Conservation (phyloP, 1,284 basidiomycete species). For the Phellinidium pouzarii region DNA sequence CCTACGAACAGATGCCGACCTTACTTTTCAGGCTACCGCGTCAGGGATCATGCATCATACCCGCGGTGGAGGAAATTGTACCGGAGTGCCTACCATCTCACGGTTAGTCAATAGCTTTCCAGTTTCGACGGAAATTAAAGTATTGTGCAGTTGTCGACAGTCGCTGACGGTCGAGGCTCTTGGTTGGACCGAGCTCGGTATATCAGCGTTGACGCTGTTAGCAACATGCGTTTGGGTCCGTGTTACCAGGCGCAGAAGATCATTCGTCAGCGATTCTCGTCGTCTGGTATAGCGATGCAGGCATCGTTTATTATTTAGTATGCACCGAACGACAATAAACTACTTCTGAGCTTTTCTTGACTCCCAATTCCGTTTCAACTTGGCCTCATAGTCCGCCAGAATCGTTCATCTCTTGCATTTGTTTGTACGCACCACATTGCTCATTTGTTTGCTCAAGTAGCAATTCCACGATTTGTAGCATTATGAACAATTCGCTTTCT, state of each 20-base stretch:
- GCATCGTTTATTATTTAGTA: slow-evolving; percentile 1
- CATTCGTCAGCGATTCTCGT: slow-evolving; percentile 40
- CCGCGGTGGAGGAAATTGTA: slow-evolving; percentile 51
- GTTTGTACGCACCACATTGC: too few species aligned
- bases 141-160: slow-evolving; percentile 50
- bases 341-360: not conserved
- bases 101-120: slow-evolving; percentile 29
- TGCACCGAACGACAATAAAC: too few species aligned
- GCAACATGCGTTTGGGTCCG: slow-evolving; percentile 58
- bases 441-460: too few species aligned
- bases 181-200: slow-evolving; percentile 67
- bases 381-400: too few species aligned
- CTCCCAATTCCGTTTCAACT: not conserved
- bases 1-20: not conserved
- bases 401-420: too few species aligned
- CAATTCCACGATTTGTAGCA: too few species aligned
- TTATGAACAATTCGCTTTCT: too few species aligned
- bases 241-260: slow-evolving; percentile 37
- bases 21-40: slow-evolving; percentile 46
- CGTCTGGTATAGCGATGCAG: slow-evolving; percentile 30
- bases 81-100: slow-evolving; percentile 45
- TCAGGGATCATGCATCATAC: slow-evolving; percentile 60
- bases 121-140: slow-evolving; percentile 15
- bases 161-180: slow-evolving; percentile 63
- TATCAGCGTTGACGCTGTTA: slow-evolving; percentile 53